Evolutionary conservation across 2,329 filamentous ascomycete species (phyloP), one percentile per base, ranked within the genome.

Genomic region (Lecanicillium sp.): DNA sequence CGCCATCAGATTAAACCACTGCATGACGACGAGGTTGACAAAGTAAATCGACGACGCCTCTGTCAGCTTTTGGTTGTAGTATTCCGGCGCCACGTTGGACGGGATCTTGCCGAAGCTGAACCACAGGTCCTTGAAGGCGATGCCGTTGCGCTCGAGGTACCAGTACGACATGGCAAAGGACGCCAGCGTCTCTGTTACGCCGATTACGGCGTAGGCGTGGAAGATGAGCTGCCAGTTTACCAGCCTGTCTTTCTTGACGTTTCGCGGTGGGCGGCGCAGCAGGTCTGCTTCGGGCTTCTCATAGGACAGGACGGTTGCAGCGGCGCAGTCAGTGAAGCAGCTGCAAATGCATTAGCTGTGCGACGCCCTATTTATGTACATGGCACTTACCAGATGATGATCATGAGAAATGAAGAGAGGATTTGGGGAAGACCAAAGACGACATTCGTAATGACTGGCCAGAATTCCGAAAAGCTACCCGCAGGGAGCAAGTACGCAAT

Each of bases 11-110:
- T 83, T 86, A 66, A 87, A 87, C 68, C 79, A 81, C 68, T 86
- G 81, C 82, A 89, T 87, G 35, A 89, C 79, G 3, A 90, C 84
- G 17, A 90, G 64, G 43, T 81, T 89, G 48, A 88, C 74, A 50
- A 89, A 89, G 59, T 89, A 89, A 43, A 90, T 80, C 13, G 79
- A 84, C 28, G 75, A 81, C 0, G 81, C 82, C 44, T 74, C 69
- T 45, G 80, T 81, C 17, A 83, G 61, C 45, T 74, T 69, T 19
- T 64, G 57, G 0, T 60, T 62, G 50, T 79, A 75, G 40, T 69
- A 72, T 33, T 74, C 74, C 2, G 69, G 58, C 37, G 74, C 70
- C 10, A 75, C 67, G 53, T 54, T 63, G 41, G 50, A 66, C 9
- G 71, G 73, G 4, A 71, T 49, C 3, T 58, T 50, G 36, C 79